Conservation (phyloP, 352 stramenopile genomes). For the Phytophthora pluvialis region DNA sequence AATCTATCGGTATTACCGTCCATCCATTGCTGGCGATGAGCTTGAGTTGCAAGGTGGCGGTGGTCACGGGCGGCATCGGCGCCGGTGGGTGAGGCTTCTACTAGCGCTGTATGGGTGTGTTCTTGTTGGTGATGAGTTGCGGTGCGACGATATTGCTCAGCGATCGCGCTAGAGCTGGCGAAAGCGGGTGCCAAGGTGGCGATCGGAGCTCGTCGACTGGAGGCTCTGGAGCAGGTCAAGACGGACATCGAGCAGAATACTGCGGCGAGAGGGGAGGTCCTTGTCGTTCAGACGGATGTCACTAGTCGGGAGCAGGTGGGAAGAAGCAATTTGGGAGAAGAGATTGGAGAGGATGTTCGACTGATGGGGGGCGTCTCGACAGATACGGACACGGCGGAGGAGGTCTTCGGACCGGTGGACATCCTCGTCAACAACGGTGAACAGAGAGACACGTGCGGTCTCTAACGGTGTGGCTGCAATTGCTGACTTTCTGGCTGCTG, state of each 20-base stretch:
- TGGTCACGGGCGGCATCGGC: constrained; percentile 92
- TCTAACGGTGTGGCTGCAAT: too few species aligned
- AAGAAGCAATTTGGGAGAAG: too few species aligned
- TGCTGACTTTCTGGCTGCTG: too few species aligned
- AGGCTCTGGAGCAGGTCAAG: constrained; percentile 59
- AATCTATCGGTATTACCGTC: neutral
- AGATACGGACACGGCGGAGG: constrained; percentile 62
- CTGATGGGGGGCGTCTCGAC: too few species aligned
- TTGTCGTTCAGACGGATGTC: constrained; percentile 67
- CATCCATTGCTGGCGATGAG: too few species aligned
- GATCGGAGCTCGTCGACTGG: constrained; percentile 78
- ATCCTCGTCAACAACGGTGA: constrained; percentile 92
- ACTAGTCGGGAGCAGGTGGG: constrained; percentile 75
- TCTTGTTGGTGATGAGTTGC: too few species aligned
- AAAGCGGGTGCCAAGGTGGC: constrained; percentile 79
- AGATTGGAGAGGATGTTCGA: too few species aligned
- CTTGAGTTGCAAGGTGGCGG: constrained; percentile 81
- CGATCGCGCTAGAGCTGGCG: constrained; percentile 79
- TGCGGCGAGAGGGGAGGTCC: constrained; percentile 33
- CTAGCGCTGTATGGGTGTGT: neutral
- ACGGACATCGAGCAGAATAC: constrained; percentile 40
- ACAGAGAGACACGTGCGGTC: too few species aligned
- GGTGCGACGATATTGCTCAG: too few species aligned
- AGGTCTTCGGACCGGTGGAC: constrained; percentile 77
- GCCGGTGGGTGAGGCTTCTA: constrained; percentile 34